A percentile compares a stretch with the other conserved stretches of the same genome.
Conservation (phyloP, 1,139 yeast species). For the Yamadazyma atmosphaerica region DNA sequence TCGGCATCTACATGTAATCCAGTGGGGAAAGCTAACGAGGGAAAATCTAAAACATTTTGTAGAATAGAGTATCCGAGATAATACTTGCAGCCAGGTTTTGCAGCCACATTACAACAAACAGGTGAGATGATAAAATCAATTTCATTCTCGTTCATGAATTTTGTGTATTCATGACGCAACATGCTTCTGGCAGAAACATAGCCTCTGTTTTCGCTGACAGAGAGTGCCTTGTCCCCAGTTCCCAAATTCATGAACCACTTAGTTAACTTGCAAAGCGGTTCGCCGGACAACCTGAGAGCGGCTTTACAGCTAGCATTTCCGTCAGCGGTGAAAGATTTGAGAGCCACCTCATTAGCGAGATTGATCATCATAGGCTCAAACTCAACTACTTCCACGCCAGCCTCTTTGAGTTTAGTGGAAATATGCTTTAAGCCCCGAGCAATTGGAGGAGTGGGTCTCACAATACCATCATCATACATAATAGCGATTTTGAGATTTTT, state of each 20-base stretch:
- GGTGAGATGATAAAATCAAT: slow-evolving; percentile 70
- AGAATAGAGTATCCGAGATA: slow-evolving; percentile 75
- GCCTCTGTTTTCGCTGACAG: slow-evolving; percentile 44
- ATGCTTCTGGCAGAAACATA: slow-evolving; percentile 49
- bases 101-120: slow-evolving; percentile 67
- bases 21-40: slow-evolving; percentile 59
- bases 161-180: slow-evolving; percentile 52
- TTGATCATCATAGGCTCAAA: slow-evolving; percentile 31
- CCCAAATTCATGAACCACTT: slow-evolving; percentile 58
- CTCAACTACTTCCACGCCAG: slow-evolving; percentile 14
- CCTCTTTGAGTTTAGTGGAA: not conserved
- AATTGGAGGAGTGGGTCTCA: slow-evolving; percentile 9
- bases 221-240: slow-evolving; percentile 45
- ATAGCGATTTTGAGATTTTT: slow-evolving; percentile 9
- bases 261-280: slow-evolving; percentile 53
- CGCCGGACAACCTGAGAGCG: slow-evolving; percentile 40
- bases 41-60: slow-evolving; percentile 62
- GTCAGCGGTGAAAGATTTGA: slow-evolving; percentile 49
- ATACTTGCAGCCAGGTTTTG: slow-evolving; percentile 57
- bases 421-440: slow-evolving; percentile 5
- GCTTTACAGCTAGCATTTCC: slow-evolving; percentile 34
- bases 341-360: slow-evolving; percentile 50
- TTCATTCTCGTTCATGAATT: slow-evolving; percentile 49
- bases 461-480: slow-evolving; percentile 3
- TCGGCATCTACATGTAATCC: slow-evolving; percentile 56